Evolutionary conservation across 2,329 filamentous ascomycete species (phyloP).

Genomic region (Aureobasidium sp.): DNA sequence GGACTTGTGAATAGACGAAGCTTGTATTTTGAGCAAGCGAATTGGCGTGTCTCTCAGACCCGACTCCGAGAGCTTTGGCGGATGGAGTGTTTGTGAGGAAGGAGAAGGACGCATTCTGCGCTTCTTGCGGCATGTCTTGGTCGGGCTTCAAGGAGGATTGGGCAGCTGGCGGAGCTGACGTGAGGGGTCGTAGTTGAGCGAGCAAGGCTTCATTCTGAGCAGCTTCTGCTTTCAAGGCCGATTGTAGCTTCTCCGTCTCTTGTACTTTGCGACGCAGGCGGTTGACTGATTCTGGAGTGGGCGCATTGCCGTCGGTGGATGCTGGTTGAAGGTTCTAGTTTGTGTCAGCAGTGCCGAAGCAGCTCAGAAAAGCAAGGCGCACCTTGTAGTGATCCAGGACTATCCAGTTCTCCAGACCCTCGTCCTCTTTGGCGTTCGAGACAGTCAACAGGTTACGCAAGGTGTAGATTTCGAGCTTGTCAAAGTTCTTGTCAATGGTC

Average conservation of each 20-base stretch:
- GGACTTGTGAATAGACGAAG: constrained; percentile 78
- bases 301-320: constrained; percentile 32
- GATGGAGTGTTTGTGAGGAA: constrained; percentile 49
- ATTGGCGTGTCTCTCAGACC: constrained; percentile 24
- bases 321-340: constrained; percentile 22
- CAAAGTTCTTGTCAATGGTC: constrained; percentile 45
- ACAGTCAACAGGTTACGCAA: constrained; percentile 62
- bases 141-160: constrained; percentile 6
- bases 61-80: constrained; percentile 41
- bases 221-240: constrained; percentile 61
- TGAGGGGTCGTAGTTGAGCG: constrained; percentile 52
- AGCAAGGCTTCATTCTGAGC: constrained; percentile 67
- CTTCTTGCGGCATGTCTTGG: constrained; percentile 21
- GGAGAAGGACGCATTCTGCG: constrained; percentile 38
- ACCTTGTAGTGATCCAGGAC: constrained; percentile 79
- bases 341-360: constrained; percentile 11
- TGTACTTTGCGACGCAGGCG: constrained; percentile 66
- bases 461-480: constrained; percentile 64
- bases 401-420: constrained; percentile 61
- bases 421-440: constrained; percentile 33
- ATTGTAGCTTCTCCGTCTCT: constrained; percentile 70
- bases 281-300: constrained; percentile 61
- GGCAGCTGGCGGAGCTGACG: constrained; percentile 31
- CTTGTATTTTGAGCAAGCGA: constrained; percentile 60
- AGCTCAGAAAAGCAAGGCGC: constrained; percentile 12